phyloP scores from a whole-genome alignment of 2,329 filamentous ascomycete species.

The Volutella citrinella region DNA sequence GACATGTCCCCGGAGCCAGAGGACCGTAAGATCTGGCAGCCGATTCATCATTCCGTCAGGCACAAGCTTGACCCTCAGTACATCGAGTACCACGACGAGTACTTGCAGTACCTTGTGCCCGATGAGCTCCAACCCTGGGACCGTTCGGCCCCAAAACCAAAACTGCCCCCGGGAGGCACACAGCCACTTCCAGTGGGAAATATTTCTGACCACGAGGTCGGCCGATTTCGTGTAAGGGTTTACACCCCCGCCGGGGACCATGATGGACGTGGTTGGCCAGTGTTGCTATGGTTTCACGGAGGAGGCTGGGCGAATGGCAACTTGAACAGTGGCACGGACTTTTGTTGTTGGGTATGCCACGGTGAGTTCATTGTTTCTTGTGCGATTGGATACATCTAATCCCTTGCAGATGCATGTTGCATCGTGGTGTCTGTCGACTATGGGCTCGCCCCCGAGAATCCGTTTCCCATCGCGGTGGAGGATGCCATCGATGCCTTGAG shows the following conservation, averaged over 20 bases:
- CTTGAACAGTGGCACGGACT: constrained; percentile 31
- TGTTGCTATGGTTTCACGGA: constrained; percentile 38
- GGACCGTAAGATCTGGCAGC: constrained; percentile 26
- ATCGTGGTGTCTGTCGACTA: constrained; percentile 32
- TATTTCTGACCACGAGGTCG: constrained; percentile 25
- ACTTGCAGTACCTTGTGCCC: constrained; percentile 34
- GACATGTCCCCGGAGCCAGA: too few species aligned
- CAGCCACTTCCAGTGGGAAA: constrained; percentile 25
- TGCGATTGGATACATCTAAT: background rate
- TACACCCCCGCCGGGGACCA: constrained; percentile 27
- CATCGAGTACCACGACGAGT: constrained; percentile 33
- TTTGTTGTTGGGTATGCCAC: constrained; percentile 31
- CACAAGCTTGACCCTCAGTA: constrained; percentile 35
- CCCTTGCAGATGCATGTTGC: constrained; percentile 19
- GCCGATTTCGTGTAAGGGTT: constrained; percentile 27
- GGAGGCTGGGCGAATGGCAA: constrained; percentile 38
- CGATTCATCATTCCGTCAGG: constrained; percentile 31
- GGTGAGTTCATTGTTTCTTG: constrained; percentile 14
- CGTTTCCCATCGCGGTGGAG: constrained; percentile 33
- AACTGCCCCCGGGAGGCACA: constrained; percentile 24
- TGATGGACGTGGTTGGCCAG: constrained; percentile 30
- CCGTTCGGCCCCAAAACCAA: constrained; percentile 22
- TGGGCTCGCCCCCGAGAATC: constrained; percentile 33
- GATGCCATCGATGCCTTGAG: constrained; percentile 30
- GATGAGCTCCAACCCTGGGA: constrained; percentile 34